Conservation (phyloP, 75 land plant genomes). For the Pinus taeda region DNA sequence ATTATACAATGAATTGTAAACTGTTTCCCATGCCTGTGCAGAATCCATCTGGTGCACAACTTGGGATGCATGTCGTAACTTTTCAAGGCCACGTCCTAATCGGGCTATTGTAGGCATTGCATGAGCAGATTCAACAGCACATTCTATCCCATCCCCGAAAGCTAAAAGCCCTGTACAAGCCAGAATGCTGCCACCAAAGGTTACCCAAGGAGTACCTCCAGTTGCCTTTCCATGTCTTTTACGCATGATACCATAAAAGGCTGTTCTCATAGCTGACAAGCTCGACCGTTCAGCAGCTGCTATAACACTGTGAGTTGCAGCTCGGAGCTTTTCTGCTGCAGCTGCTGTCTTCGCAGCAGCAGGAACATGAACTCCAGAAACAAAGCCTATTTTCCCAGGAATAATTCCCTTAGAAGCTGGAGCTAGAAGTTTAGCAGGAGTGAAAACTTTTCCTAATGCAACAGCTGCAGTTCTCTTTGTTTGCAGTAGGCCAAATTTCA, state of each 20-base stretch:
- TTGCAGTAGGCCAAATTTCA: slow-evolving; percentile 54
- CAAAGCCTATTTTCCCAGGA: too few species aligned
- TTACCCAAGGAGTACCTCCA: slow-evolving; percentile 56
- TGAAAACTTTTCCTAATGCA: slow-evolving; percentile 46
- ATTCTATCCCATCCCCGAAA: slow-evolving; percentile 79
- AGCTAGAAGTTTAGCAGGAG: slow-evolving; percentile 46
- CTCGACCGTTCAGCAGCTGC: slow-evolving; percentile 73
- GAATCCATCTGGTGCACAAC: slow-evolving; percentile 29
- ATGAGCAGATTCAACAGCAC: slow-evolving; percentile 61
- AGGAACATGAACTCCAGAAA: too few species aligned
- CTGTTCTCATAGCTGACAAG: slow-evolving; percentile 73
- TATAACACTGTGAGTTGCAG: slow-evolving; percentile 60
- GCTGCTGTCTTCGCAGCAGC: slow-evolving; percentile 43
- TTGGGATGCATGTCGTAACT: slow-evolving; percentile 49
- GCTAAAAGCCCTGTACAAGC: slow-evolving; percentile 61
- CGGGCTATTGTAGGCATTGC: slow-evolving; percentile 59
- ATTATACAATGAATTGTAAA: slow-evolving; percentile 40
- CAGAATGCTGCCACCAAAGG: slow-evolving; percentile 69
- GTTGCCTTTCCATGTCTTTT: slow-evolving; percentile 28
- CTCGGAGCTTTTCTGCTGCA: slow-evolving; percentile 67
- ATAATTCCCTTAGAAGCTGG: slow-evolving; percentile 27
- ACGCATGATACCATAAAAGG: slow-evolving; percentile 88
- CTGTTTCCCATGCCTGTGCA: slow-evolving; percentile 33
- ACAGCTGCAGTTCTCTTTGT: slow-evolving; percentile 48
- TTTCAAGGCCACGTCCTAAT: slow-evolving; percentile 74